These are phyloP conservation scores for Coemansia sp. DNA, from an alignment of 192 early-diverging fungal species.

Conservation along the genomic window DNA sequence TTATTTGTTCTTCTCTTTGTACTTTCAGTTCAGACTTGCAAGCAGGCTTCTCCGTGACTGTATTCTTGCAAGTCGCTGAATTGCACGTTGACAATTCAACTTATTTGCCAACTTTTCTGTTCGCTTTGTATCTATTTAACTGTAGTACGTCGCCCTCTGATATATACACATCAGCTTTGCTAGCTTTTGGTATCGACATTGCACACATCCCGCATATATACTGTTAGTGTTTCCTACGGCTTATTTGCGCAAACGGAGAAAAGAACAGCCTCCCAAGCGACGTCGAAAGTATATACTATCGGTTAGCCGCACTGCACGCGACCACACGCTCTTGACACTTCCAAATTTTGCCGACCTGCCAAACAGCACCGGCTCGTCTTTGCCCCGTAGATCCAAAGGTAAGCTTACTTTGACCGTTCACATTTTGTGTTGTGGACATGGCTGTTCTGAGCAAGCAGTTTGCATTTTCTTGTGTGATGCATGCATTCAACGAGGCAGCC, in stretches of 20 bases:
- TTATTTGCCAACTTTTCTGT: background rate
- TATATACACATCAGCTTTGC: background rate
- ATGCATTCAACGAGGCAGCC: background rate
- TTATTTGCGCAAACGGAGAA: background rate
- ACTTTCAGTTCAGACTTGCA: background rate
- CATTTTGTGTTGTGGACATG: background rate
- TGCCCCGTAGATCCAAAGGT: background rate
- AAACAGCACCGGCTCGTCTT: background rate
- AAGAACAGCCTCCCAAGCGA: background rate
- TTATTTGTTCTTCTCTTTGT: too few relatives aligned
- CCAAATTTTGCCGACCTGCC: background rate
- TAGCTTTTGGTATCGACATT: background rate
- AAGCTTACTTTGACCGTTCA: background rate
- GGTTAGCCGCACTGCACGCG: background rate
- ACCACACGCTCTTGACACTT: background rate
- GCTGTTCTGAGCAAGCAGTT: background rate
- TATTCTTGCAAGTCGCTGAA: constrained; percentile 5
- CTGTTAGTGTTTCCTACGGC: background rate
- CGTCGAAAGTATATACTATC: background rate
- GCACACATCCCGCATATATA: background rate
- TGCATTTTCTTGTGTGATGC: background rate
- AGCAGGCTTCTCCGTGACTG: background rate
- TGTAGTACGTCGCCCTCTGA: constrained; percentile 1
- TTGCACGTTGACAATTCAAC: constrained; percentile 3
- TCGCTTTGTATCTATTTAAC: background rate